phyloP scores from a whole-genome alignment of 2,329 filamentous ascomycete species.

The Karstenula rhodostoma region DNA sequence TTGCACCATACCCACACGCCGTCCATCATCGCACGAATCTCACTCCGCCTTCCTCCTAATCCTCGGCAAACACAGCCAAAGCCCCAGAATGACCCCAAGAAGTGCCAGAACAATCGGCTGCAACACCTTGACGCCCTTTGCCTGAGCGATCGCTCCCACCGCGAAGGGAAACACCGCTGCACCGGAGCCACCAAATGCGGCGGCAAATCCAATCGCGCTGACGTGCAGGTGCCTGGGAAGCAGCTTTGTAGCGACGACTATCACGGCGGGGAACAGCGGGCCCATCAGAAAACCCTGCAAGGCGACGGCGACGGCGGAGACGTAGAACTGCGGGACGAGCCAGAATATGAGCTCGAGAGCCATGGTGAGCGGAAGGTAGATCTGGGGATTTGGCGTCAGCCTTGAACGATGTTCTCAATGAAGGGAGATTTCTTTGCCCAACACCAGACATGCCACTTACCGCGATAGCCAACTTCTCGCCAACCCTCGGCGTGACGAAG shows the following conservation, averaged over 20 bases:
- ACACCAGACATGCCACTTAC: conserved; percentile 33
- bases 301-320: conserved; percentile 74
- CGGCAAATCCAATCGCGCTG: conserved; percentile 80
- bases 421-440: background rate
- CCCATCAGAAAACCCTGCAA: conserved; percentile 82
- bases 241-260: conserved; percentile 77
- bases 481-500: conserved; percentile 76
- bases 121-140: conserved; percentile 65
- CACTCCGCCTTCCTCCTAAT: conserved; percentile 54
- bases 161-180: conserved; percentile 72
- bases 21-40: background rate
- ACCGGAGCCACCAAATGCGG: conserved; percentile 78
- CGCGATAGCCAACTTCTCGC: conserved; percentile 69
- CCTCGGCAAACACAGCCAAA: conserved; percentile 62
- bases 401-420: background rate
- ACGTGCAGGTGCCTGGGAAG: conserved; percentile 78
- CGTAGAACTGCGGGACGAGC: conserved; percentile 79
- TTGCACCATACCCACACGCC: background rate
- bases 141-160: conserved; percentile 73
- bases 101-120: conserved; percentile 67
- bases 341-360: conserved; percentile 77
- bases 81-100: conserved; percentile 57
- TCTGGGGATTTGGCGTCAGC: conserved; percentile 57
- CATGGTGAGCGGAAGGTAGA: conserved; percentile 71
- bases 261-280: conserved; percentile 77